A percentile compares a stretch with the other conserved stretches of the same genome.
These are phyloP conservation scores for Monocercomonoides exilis DNA, from an alignment of 78 protist genomes.

Conservation along the genomic window DNA sequence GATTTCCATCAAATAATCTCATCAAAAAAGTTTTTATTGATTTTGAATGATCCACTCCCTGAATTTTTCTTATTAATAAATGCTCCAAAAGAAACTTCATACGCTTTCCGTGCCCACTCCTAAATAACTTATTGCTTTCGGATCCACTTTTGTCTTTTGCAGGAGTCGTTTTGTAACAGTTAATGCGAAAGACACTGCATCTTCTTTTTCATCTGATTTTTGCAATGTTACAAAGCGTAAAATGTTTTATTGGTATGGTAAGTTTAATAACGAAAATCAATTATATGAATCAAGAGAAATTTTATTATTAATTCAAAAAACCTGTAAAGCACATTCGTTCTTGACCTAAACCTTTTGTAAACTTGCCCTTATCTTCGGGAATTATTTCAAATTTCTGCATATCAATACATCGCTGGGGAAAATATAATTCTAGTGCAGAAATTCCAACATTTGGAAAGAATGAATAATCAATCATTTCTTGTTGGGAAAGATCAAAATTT, in stretches of 20 bases:
- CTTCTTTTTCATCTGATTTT: constrained; percentile 71
- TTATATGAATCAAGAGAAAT: background rate
- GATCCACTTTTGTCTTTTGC: constrained; percentile 44
- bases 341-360: constrained; percentile 77
- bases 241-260: background rate
- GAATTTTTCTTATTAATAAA: background rate
- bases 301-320: background rate
- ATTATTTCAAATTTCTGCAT: constrained; percentile 57
- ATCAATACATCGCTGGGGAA: constrained; percentile 63
- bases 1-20: constrained; percentile 47
- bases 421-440: constrained; percentile 73
- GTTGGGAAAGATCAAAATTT: too few relatives aligned
- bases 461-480: too few relatives aligned
- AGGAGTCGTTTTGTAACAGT: constrained; percentile 56
- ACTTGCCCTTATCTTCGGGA: constrained; percentile 78
- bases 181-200: constrained; percentile 72
- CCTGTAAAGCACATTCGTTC: constrained; percentile 14
- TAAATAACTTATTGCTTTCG: constrained; percentile 69
- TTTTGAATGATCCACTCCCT: constrained; percentile 74
- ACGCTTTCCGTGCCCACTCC: constrained; percentile 88
- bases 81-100: background rate
- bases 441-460: constrained; percentile 65
- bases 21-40: constrained; percentile 67
- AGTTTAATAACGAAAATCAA: background rate
- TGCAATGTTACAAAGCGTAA: background rate